These are phyloP conservation scores for Phytophthora uliginosa DNA, from an alignment of 352 stramenopile species.

Conservation along the genomic window DNA sequence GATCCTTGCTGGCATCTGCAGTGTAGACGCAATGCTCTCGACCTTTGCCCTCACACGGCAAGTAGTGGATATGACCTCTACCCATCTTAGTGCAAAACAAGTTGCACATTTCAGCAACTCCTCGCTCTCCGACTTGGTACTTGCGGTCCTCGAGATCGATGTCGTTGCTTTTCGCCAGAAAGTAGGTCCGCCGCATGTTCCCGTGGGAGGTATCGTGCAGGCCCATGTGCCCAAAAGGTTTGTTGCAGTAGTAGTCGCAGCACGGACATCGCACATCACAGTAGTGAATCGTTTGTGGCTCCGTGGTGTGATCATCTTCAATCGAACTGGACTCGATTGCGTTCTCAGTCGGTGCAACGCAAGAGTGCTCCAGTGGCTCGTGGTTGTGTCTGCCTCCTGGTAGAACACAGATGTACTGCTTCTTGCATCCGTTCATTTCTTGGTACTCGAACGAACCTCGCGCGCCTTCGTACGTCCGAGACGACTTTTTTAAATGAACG, in stretches of 20 bases:
- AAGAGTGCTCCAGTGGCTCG: not conserved
- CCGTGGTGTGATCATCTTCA: not conserved
- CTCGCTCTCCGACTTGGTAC: slow-evolving; percentile 44
- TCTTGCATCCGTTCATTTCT: slow-evolving; percentile 32
- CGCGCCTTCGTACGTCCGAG: slow-evolving; percentile 55
- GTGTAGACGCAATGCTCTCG: slow-evolving; percentile 37
- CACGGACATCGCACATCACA: slow-evolving; percentile 62
- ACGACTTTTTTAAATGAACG: slow-evolving; percentile 62
- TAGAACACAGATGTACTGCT: slow-evolving; percentile 47
- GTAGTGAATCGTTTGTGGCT: slow-evolving; percentile 47
- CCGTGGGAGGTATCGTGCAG: slow-evolving; percentile 66
- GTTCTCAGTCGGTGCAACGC: not conserved
- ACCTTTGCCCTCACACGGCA: slow-evolving; percentile 28
- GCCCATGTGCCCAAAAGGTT: slow-evolving; percentile 55
- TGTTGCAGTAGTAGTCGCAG: slow-evolving; percentile 77
- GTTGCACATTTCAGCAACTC: slow-evolving; percentile 57
- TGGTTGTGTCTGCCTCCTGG: not conserved
- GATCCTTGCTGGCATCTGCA: slow-evolving; percentile 18
- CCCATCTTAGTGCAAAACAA: slow-evolving; percentile 53
- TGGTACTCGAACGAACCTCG: slow-evolving; percentile 69
- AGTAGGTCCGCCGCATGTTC: slow-evolving; percentile 80
- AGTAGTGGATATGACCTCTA: slow-evolving; percentile 45
- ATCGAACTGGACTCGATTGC: not conserved
- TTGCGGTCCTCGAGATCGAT: slow-evolving; percentile 59
- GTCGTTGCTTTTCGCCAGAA: slow-evolving; percentile 56